phyloP scores from a whole-genome alignment of 2,329 filamentous ascomycete genomes.

The Nothomitra cinnamomea region DNA sequence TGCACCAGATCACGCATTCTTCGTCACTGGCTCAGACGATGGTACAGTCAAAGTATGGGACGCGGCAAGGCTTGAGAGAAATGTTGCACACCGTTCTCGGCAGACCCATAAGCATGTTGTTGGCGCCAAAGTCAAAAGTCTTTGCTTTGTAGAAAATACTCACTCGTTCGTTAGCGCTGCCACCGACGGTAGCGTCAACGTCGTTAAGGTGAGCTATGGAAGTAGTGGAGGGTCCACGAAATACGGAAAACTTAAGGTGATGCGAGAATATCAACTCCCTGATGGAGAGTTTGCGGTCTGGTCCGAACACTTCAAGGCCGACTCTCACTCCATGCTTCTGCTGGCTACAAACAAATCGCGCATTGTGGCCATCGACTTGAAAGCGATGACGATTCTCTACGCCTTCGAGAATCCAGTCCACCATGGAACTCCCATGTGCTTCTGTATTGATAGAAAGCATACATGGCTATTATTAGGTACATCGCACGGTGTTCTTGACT shows the following conservation, averaged over 20 bases:
- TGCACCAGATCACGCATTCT: slow-evolving; percentile 84
- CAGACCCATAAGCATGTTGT: slow-evolving; percentile 65
- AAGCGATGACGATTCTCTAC: slow-evolving; percentile 71
- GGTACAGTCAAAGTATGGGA: slow-evolving; percentile 90
- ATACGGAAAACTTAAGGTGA: slow-evolving; percentile 59
- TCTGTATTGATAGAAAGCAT: slow-evolving; percentile 69
- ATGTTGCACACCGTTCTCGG: slow-evolving; percentile 71
- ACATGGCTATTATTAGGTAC: slow-evolving; percentile 90
- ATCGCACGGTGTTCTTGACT: slow-evolving; percentile 75
- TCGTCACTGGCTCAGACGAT: slow-evolving; percentile 85
- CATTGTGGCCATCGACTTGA: slow-evolving; percentile 68
- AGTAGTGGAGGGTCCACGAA: slow-evolving; percentile 40
- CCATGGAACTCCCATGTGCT: slow-evolving; percentile 81
- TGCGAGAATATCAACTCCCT: slow-evolving; percentile 68
- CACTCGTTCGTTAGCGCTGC: slow-evolving; percentile 87
- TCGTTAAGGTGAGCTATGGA: slow-evolving; percentile 63
- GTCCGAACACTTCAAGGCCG: slow-evolving; percentile 80
- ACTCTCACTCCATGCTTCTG: slow-evolving; percentile 65
- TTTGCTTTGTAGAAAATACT: slow-evolving; percentile 87
- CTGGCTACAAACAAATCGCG: slow-evolving; percentile 76
- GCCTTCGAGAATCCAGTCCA: slow-evolving; percentile 73
- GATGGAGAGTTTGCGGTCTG: slow-evolving; percentile 65
- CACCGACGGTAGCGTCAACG: slow-evolving; percentile 76
- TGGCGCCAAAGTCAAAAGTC: slow-evolving; percentile 55
- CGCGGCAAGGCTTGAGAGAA: slow-evolving; percentile 72